Evolutionary conservation across 2,329 filamentous ascomycete species (phyloP).

Genomic region (Sarocladiaceae sp.): DNA sequence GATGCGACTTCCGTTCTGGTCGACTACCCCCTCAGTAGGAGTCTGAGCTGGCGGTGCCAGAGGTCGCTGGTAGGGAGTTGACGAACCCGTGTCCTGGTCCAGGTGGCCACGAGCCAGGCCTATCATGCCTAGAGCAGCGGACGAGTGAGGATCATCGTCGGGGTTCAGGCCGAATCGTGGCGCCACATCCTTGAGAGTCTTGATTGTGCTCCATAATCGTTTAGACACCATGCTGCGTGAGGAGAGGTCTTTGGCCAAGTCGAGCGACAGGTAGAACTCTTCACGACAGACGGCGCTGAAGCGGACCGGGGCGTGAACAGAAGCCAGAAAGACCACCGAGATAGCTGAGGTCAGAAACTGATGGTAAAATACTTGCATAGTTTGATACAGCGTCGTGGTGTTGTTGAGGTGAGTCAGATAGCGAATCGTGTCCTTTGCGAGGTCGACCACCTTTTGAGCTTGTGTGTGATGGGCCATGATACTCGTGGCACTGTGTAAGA

Average conservation of each 20-base stretch:
- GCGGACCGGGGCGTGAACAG: slow-evolving; percentile 67
- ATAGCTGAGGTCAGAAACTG: slow-evolving; percentile 74
- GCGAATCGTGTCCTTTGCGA: slow-evolving; percentile 73
- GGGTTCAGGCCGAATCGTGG: slow-evolving; percentile 59
- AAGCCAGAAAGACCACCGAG: slow-evolving; percentile 71
- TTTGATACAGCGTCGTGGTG: slow-evolving; percentile 66
- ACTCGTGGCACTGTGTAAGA: slow-evolving; percentile 77
- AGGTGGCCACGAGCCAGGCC: slow-evolving; percentile 42
- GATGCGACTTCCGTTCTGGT: slow-evolving; percentile 44
- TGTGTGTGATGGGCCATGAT: slow-evolving; percentile 73
- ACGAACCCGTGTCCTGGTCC: slow-evolving; percentile 17
- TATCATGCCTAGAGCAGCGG: slow-evolving; percentile 51
- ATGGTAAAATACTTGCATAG: slow-evolving; percentile 73
- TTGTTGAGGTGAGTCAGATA: slow-evolving; percentile 68
- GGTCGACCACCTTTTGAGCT: slow-evolving; percentile 69
- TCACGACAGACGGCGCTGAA: slow-evolving; percentile 66
- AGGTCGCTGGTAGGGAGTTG: slow-evolving; percentile 22
- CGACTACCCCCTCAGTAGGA: slow-evolving; percentile 16
- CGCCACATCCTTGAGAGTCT: slow-evolving; percentile 66
- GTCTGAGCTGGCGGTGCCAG: slow-evolving; percentile 14
- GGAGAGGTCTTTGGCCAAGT: slow-evolving; percentile 69
- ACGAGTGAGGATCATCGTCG: slow-evolving; percentile 46
- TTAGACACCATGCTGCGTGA: slow-evolving; percentile 68
- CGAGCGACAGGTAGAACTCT: slow-evolving; percentile 76
- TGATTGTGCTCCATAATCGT: slow-evolving; percentile 69